These are phyloP conservation scores for Globisporangium yorkense DNA, from an alignment of 352 stramenopile genomes.

Conservation along the genomic window DNA sequence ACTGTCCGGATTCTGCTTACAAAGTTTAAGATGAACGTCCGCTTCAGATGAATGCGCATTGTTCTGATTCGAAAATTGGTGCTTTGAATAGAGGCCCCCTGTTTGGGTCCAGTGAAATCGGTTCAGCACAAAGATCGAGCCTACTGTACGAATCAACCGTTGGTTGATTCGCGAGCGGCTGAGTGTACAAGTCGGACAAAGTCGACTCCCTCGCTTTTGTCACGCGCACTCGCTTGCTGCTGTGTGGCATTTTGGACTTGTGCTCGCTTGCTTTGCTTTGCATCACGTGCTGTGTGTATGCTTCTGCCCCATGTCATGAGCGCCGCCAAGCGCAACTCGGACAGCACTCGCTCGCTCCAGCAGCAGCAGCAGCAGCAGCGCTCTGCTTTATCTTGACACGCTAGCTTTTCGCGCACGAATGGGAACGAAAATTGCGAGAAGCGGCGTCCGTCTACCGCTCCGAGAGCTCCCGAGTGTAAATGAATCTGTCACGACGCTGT, in stretches of 20 bases:
- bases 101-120: conserved; percentile 15
- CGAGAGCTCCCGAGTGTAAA: not conserved
- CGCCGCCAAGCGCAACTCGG: too few species aligned
- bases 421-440: not conserved
- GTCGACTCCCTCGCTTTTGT: not conserved
- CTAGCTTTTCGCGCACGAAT: not conserved
- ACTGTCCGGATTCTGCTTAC: not conserved
- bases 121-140: conserved; percentile 11
- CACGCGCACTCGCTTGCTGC: not conserved
- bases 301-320: too few species aligned
- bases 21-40: not conserved
- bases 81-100: conserved; percentile 1
- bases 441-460: not conserved
- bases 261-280: too few species aligned
- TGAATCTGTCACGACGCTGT: not conserved
- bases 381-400: not conserved
- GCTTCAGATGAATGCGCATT: not conserved
- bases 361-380: not conserved
- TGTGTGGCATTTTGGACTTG: not conserved
- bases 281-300: too few species aligned
- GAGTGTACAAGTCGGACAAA: not conserved
- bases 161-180: too few species aligned
- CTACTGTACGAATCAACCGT: not conserved
- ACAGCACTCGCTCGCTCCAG: too few species aligned
- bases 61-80: not conserved